Percentiles rank a stretch among this genome's conserved stretches.
Evolutionary conservation across 1,139 yeast genomes (phyloP).

Genomic region (Candida sp.): DNA sequence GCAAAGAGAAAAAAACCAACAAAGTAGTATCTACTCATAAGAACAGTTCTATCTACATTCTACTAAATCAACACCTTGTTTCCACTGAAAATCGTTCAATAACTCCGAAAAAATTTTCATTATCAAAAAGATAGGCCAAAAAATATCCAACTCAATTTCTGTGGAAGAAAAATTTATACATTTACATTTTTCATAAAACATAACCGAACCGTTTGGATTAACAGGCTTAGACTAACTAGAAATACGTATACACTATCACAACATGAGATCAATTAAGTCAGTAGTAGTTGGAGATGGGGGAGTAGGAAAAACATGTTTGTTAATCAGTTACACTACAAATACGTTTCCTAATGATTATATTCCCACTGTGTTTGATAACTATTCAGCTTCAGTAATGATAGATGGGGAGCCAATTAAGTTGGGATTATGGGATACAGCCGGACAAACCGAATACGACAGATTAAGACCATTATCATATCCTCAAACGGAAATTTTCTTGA

Average conservation of each 20-base stretch:
- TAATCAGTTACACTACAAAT: slow-evolving; percentile 88
- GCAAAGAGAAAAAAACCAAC: not conserved
- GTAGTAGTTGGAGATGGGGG: slow-evolving; percentile 98
- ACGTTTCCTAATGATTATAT: slow-evolving; percentile 95
- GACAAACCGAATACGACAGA: slow-evolving; percentile 91
- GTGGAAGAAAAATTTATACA: slow-evolving; percentile 1
- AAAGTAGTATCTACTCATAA: too few relatives aligned
- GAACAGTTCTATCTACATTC: too few relatives aligned
- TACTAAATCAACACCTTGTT: too few relatives aligned
- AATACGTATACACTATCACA: not conserved
- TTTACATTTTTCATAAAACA: not conserved
- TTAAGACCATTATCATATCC: slow-evolving; percentile 90
- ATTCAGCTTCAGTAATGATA: slow-evolving; percentile 82
- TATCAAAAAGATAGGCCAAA: too few relatives aligned
- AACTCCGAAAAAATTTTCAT: too few relatives aligned
- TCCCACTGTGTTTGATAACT: slow-evolving; percentile 92
- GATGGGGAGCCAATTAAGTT: slow-evolving; percentile 79
- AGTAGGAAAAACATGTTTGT: slow-evolving; percentile 89
- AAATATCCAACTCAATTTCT: not conserved
- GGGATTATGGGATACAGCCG: slow-evolving; percentile 98
- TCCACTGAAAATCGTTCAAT: too few relatives aligned
- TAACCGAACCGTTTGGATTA: not conserved
- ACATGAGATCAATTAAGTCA: slow-evolving; percentile 88
- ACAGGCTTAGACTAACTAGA: too few relatives aligned
- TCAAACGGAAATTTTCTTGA: slow-evolving; percentile 84